Evolutionary conservation across 2,329 filamentous ascomycete genomes (phyloP).

Genomic region (Verticillium nubilum): DNA sequence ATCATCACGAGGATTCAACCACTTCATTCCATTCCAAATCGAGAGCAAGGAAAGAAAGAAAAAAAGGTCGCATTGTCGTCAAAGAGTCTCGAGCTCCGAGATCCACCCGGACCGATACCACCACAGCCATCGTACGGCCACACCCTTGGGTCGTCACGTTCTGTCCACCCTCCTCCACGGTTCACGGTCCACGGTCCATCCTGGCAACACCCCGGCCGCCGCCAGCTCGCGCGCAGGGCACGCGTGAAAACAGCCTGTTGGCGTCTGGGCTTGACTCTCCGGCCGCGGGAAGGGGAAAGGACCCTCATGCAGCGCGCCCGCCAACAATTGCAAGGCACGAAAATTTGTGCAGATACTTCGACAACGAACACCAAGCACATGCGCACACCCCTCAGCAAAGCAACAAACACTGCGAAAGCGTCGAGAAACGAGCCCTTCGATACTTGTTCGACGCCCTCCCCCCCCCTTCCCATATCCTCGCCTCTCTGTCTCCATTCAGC

Average conservation of each 20-base stretch:
- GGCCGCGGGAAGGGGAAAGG: not conserved
- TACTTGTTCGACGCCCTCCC: not conserved
- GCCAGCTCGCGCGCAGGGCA: not conserved
- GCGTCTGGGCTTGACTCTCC: constrained; percentile 1
- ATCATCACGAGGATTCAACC: not conserved
- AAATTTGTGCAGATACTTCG: constrained; percentile 4
- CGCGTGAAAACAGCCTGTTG: constrained; percentile 11
- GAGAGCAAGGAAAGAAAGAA: not conserved
- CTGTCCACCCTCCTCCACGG: not conserved
- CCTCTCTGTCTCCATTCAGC: not conserved
- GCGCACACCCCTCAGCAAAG: not conserved
- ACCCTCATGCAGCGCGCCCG: constrained; percentile 1
- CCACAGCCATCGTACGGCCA: not conserved
- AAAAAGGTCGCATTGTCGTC: too few relatives aligned
- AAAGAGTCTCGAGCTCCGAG: not conserved
- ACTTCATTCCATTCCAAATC: not conserved
- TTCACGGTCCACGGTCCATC: not conserved
- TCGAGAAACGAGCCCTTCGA: not conserved
- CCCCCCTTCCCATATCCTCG: not conserved
- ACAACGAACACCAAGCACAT: not conserved
- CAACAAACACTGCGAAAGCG: not conserved
- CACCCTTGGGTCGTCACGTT: not conserved
- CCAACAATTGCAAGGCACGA: not conserved
- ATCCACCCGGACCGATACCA: not conserved
- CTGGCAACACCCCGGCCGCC: constrained; percentile 9